Base-by-base conservation (phyloP, 305 asterid species). In the Fraxinus sp. region DNA sequence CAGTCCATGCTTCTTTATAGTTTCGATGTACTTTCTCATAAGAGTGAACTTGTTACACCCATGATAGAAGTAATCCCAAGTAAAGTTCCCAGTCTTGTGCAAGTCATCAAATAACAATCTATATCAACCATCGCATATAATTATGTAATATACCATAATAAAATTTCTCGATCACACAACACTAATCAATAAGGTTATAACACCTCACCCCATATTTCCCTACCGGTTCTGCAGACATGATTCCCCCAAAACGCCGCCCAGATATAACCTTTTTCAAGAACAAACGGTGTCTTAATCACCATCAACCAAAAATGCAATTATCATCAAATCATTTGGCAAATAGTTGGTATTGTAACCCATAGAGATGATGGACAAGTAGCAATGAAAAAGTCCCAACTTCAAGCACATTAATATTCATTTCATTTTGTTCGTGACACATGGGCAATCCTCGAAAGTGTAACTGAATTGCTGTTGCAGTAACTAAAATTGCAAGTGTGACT, bases 141-240 rank as follows among this genome's bases (percentile, higher is more conserved):
- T 55, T 36, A 76, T 64, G 71, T 64, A 11, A 37, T 44, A 7
- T 71, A 35, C 32, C 52, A 76, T 66, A 46, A 41, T 32, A 74
- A 22, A 82, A 46, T 18, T 52, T 46, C 76, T 22, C 28, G 4
- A 13, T 57, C 33, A 62, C 18, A 28, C 57, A 78, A 32, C 37
- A 39, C 33, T 2, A 33, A 59, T 71, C n/a, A 26, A 46, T 16
- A 79, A 64, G 6, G 79, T 2, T 75, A 55, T 36, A 66, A 5
- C 86, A 94, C 98, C 98, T 95, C 83, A 94, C 93, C 83, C 98
- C 97, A 68, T 93, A 95, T 90, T 94, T 95, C 68, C 98, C 98
- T 49, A 95, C 82, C 46, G 97, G 95, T 84, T 94, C 93, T 20
- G 97, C 94, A 14, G 94, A 93, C 93, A 88, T 89, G 89, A 94